Percentiles rank a stretch among this genome's conserved stretches.
Evolutionary conservation across 139 green algal species (phyloP).

Genomic region (Ostreobium quekettii): DNA sequence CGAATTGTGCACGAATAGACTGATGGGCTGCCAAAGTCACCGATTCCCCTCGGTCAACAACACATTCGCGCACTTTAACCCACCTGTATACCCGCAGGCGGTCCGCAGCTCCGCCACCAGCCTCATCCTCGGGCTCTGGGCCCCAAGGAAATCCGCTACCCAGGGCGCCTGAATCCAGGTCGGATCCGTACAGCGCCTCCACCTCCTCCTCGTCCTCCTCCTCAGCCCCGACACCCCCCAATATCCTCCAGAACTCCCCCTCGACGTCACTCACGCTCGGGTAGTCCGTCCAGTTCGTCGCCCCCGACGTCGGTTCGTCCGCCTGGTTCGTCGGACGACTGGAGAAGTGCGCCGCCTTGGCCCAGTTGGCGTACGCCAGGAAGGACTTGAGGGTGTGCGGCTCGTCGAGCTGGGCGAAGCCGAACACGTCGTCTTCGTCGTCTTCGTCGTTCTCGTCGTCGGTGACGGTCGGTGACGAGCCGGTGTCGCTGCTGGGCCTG

Average conservation of each 20-base stretch:
- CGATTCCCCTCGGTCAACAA: too few relatives aligned
- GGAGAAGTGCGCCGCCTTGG: constrained; percentile 61
- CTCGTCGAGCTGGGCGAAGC: constrained; percentile 28
- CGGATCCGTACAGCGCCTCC: constrained; percentile 57
- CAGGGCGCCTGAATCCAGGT: constrained; percentile 57
- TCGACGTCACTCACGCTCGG: constrained; percentile 41
- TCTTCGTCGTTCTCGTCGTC: constrained; percentile 1
- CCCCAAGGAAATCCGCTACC: constrained; percentile 50
- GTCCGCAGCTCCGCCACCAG: too few relatives aligned
- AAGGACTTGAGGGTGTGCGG: constrained; percentile 63
- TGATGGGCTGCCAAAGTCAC: too few relatives aligned
- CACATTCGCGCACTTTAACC: too few relatives aligned
- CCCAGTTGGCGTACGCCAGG: constrained; percentile 58
- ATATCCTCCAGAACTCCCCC: constrained; percentile 70
- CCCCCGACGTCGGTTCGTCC: too few relatives aligned
- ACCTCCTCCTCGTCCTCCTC: constrained; percentile 30
- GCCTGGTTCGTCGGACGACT: too few relatives aligned
- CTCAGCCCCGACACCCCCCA: too few relatives aligned
- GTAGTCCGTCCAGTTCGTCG: neutral
- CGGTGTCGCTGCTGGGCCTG: neutral
- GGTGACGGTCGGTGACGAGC: neutral
- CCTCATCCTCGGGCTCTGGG: too few relatives aligned
- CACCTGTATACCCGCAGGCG: too few relatives aligned
- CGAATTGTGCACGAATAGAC: too few relatives aligned
- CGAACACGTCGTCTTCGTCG: constrained; percentile 23